These are phyloP conservation scores for Prunus fruticosa DNA, from an alignment of 306 rosid genomes.

Conservation along the genomic window DNA sequence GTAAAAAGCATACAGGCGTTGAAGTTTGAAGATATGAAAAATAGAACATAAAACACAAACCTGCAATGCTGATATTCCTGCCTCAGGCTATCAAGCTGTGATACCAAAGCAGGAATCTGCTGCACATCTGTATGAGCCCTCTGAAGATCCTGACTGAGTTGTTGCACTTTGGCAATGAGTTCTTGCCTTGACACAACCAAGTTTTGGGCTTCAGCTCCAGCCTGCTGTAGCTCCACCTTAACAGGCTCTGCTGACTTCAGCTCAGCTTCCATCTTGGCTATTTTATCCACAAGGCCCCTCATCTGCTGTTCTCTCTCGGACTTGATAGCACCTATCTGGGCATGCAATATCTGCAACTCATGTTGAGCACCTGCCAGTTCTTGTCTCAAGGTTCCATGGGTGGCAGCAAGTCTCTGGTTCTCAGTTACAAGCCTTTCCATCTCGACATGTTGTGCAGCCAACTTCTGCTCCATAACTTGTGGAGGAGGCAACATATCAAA, in stretches of 20 bases:
- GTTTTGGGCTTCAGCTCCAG: slow-evolving; percentile 66
- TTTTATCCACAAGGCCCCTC: slow-evolving; percentile 52
- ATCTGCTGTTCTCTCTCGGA: slow-evolving; percentile 80
- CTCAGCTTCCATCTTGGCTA: slow-evolving; percentile 77
- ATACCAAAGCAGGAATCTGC: slow-evolving; percentile 69
- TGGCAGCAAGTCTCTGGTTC: slow-evolving; percentile 82
- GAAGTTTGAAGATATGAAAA: not conserved
- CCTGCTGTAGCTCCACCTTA: slow-evolving; percentile 72
- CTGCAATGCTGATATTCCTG: slow-evolving; percentile 95
- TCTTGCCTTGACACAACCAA: slow-evolving; percentile 71
- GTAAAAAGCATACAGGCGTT: not conserved
- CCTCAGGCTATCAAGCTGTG: slow-evolving; percentile 74
- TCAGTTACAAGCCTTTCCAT: slow-evolving; percentile 77
- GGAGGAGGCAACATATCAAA: slow-evolving; percentile 75
- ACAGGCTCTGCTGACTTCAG: slow-evolving; percentile 52
- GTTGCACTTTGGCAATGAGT: slow-evolving; percentile 62
- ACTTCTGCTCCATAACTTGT: slow-evolving; percentile 86
- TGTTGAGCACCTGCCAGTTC: slow-evolving; percentile 88
- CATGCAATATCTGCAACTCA: slow-evolving; percentile 78
- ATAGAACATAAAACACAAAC: slow-evolving; percentile 28
- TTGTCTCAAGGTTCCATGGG: slow-evolving; percentile 74
- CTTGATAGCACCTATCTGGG: slow-evolving; percentile 63
- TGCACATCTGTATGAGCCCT: slow-evolving; percentile 72
- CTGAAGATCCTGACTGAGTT: slow-evolving; percentile 72
- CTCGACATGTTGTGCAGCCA: slow-evolving; percentile 84